phyloP scores from a whole-genome alignment of 192 early-diverging fungal genomes.

The Dispira parvispora region DNA sequence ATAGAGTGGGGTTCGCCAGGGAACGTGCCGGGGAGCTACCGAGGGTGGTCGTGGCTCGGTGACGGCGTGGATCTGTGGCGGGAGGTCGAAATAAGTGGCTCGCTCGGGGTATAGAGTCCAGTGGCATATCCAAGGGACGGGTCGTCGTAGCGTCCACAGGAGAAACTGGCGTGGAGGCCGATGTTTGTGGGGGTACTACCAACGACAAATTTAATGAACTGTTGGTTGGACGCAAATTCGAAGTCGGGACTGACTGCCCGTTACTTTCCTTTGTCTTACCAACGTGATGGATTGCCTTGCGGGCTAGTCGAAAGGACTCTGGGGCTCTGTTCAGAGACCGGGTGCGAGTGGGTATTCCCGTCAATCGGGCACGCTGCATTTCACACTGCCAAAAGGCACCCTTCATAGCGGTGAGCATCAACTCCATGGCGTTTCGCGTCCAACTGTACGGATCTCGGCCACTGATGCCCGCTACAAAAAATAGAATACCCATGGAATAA shows the following conservation, averaged over 20 bases:
- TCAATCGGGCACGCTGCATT: conserved; percentile 4
- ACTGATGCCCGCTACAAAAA: conserved; percentile 37
- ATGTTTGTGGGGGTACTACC: no score
- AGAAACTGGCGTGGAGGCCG: not conserved
- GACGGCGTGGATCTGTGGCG: not conserved
- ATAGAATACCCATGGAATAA: conserved; percentile 34
- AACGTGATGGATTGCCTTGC: not conserved
- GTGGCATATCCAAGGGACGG: not conserved
- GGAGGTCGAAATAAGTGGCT: not conserved
- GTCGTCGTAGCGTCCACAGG: not conserved
- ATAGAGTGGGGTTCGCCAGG: not conserved
- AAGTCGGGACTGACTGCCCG: not conserved
- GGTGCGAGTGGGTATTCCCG: conserved; percentile 4
- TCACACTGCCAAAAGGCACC: conserved; percentile 50
- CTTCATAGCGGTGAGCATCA: conserved; percentile 36
- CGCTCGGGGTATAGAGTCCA: not conserved
- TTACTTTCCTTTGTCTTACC: not conserved
- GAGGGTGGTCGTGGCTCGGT: not conserved
- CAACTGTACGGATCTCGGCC: conserved; percentile 37
- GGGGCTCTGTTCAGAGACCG: conserved; percentile 2
- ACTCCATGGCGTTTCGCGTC: conserved; percentile 37
- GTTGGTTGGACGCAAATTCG: not conserved
- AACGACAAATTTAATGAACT: not conserved
- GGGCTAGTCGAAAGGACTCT: not conserved
- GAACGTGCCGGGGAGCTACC: not conserved